phyloP scores from a whole-genome alignment of 2,329 filamentous ascomycete genomes.

The Nigrospora osmanthi region DNA sequence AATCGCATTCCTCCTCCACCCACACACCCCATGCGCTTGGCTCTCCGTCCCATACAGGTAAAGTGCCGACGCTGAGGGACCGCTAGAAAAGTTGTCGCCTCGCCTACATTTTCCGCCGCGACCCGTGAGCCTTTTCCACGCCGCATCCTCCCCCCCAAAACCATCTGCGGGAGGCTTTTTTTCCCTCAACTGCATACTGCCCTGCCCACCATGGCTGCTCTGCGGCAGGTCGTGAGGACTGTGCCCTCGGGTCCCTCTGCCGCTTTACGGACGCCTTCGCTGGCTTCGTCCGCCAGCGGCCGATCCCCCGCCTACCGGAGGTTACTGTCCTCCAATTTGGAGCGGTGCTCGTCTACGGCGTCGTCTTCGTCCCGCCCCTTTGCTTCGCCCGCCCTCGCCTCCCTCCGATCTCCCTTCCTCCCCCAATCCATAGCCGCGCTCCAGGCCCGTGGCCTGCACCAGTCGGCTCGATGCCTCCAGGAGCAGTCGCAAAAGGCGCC shows the following conservation, averaged over 20 bases:
- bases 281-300: conserved; percentile 27
- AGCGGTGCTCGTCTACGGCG: conserved; percentile 6
- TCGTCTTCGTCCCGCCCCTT: not conserved
- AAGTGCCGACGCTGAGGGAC: too few species aligned
- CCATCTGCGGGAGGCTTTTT: too few species aligned
- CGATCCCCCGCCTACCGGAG: conserved; percentile 40
- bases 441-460: conserved; percentile 30
- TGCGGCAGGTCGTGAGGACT: conserved; percentile 33
- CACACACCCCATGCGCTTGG: not conserved
- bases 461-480: conserved; percentile 22
- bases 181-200: not conserved
- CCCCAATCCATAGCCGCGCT: conserved; percentile 30
- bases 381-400: conserved; percentile 21
- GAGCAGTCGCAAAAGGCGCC: conserved; percentile 20
- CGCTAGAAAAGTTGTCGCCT: too few species aligned
- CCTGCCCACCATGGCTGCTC: conserved; percentile 34
- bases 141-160: too few species aligned
- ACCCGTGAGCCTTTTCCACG: too few species aligned
- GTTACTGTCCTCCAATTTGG: conserved; percentile 25
- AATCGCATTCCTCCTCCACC: not conserved
- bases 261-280: conserved; percentile 31
- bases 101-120: too few species aligned
- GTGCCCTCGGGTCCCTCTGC: conserved; percentile 27
- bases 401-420: conserved; percentile 38
- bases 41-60: too few species aligned